These are phyloP conservation scores for Rhizopogon roseolus DNA, from an alignment of 768 basidiomycete genomes.

Conservation along the genomic window DNA sequence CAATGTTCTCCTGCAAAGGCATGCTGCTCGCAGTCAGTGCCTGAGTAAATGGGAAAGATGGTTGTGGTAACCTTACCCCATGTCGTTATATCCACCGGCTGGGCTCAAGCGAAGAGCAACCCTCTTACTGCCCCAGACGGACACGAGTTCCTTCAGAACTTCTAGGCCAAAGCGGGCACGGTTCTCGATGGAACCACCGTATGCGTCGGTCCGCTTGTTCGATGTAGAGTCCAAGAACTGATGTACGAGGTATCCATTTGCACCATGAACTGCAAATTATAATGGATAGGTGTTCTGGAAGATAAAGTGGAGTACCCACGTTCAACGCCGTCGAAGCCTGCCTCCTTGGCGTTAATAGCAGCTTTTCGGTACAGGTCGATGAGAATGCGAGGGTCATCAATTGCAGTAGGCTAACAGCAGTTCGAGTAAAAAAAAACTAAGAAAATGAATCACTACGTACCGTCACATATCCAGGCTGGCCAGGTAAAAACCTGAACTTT, in stretches of 20 bases:
- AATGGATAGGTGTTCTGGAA: not conserved
- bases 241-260: constrained; percentile 39
- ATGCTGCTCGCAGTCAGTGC: constrained; percentile 23
- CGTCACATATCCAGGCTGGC: constrained; percentile 33
- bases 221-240: constrained; percentile 47
- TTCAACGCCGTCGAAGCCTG: constrained; percentile 57
- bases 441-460: constrained; percentile 20
- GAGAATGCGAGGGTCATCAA: constrained; percentile 37
- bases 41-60: not conserved
- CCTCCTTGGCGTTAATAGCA: constrained; percentile 42
- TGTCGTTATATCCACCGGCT: constrained; percentile 40
- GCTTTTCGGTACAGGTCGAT: constrained; percentile 38
- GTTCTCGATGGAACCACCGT: constrained; percentile 57
- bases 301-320: constrained; percentile 21
- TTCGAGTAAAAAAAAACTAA: not conserved
- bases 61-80: constrained; percentile 25
- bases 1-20: constrained; percentile 39
- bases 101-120: constrained; percentile 43
- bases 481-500: constrained; percentile 35
- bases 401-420: constrained; percentile 28
- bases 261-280: constrained; percentile 35
- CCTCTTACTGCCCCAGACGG: constrained; percentile 38
- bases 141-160: constrained; percentile 37
- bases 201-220: constrained; percentile 52
- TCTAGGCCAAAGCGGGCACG: constrained; percentile 51